These are phyloP conservation scores for Diaporthe helianthi DNA, from an alignment of 2,329 filamentous ascomycete genomes.

Conservation along the genomic window DNA sequence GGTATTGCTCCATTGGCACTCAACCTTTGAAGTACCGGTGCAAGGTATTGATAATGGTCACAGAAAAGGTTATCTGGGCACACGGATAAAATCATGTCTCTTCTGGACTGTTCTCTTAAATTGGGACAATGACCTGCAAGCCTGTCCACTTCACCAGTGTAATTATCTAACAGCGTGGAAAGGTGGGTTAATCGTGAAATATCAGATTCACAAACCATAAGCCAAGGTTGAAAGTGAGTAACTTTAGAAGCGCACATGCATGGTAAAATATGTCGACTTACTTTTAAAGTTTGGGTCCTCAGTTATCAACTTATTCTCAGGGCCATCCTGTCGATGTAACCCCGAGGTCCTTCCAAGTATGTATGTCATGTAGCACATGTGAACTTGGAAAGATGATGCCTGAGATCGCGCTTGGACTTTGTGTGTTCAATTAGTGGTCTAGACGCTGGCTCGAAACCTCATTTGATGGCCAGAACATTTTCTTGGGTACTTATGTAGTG, in stretches of 20 bases:
- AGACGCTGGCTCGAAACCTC: conserved; percentile 3
- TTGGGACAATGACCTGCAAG: too few species aligned
- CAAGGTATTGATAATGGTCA: neutral
- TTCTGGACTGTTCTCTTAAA: neutral
- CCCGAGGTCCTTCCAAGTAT: neutral
- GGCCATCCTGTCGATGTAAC: too few species aligned
- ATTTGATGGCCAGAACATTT: neutral
- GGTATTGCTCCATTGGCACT: neutral
- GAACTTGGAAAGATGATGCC: neutral
- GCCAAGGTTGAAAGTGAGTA: neutral
- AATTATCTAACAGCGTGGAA: neutral
- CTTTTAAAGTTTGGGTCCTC: neutral
- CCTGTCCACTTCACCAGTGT: neutral
- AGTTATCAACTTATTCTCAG: too few species aligned
- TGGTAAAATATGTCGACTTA: neutral
- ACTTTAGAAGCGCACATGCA: conserved; percentile 3
- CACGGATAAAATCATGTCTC: too few species aligned
- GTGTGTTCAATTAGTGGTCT: conserved; percentile 8
- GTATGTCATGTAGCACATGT: neutral
- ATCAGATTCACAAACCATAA: neutral
- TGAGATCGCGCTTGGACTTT: neutral
- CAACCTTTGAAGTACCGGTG: neutral
- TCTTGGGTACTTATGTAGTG: neutral
- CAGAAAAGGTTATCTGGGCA: neutral
- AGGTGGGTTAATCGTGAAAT: neutral